A percentile compares a stretch with the other conserved stretches of the same genome.
phyloP scores from a whole-genome alignment of 208 protist genomes.

The Wallacemonas sp. region DNA sequence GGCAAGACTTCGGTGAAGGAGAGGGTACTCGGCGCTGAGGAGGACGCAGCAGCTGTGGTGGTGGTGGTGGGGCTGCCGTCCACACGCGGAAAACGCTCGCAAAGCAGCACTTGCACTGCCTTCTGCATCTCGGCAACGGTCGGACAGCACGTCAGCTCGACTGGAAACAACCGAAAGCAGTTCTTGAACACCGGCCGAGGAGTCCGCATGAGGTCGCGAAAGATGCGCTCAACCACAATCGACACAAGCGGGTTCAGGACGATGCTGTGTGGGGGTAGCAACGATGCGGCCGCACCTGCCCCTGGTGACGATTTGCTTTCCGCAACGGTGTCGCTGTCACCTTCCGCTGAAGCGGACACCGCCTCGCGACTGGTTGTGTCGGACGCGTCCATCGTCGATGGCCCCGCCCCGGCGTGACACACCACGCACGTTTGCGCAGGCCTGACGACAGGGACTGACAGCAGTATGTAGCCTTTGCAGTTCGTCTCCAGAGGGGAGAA shows the following conservation, averaged over 20 bases:
- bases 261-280: slow-evolving; percentile 51
- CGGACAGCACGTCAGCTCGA: slow-evolving; percentile 83
- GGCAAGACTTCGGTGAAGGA: background rate
- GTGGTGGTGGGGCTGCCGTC: background rate
- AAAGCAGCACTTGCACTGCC: slow-evolving; percentile 45
- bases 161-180: slow-evolving; percentile 79
- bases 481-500: slow-evolving; percentile 35
- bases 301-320: too few relatives aligned
- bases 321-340: too few relatives aligned
- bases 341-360: too few relatives aligned
- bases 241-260: slow-evolving; percentile 74
- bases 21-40: background rate
- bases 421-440: slow-evolving; percentile 8
- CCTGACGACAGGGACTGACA: slow-evolving; percentile 16
- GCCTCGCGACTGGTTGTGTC: too few relatives aligned
- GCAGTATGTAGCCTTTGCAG: slow-evolving; percentile 27
- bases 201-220: slow-evolving; percentile 52
- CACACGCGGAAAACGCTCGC: slow-evolving; percentile 43
- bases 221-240: slow-evolving; percentile 69
- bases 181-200: slow-evolving; percentile 63
- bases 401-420: background rate
- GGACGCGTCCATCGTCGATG: too few relatives aligned
- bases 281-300: background rate
- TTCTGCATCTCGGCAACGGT: slow-evolving; percentile 70
- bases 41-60: background rate